Base-by-base conservation (phyloP, 2,329 filamentous ascomycete species). In the Rhinocladiella similis region DNA sequence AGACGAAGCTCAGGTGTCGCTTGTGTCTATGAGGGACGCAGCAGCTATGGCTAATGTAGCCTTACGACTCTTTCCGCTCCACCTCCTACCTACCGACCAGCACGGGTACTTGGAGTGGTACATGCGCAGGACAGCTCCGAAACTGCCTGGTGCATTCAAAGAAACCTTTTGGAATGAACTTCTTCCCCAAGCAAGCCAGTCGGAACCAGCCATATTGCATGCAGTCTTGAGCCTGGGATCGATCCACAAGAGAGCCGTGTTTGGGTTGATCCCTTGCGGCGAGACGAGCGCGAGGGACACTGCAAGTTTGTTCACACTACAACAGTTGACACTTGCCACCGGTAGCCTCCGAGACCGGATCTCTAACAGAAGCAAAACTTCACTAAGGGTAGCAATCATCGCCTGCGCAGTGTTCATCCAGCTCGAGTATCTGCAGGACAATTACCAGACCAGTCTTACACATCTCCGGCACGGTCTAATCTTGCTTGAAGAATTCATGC, bases 301-400 rank as follows among this genome's bases (percentile, higher is more conserved):
- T 14, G 20, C 16, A 5, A 22, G 41, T 18, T 27, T 33, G 5
- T 72, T 72, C 22, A 67, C 69, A 10, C 56, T 78, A 36, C 66
- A 63, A 25, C 73, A 77, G 42, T 75, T 78, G 47, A 73, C 66
- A 56, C 72, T 73, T 45, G 72, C 74, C 3, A 77, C 77, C 47
- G 47, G 60, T 10, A 54, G 69, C 46, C 62, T 78, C 4, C 69
- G 68, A 33, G 61, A 53, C 4, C 70, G 70, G 39, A 59, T 69
- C 12, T 43, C 49, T 12, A 49, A 45, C 16, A 62, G 54, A 16
- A 63, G 65, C n/a, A 67, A 67, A 19, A 52, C 66, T 7, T 70
- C 70, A 1, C 46, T 70, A 0, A 68, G 70, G 2, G 64, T 75
- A n/a, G 67, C 70, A 2, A 65, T 78, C n/a, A 72, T 77, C 29